A percentile compares a stretch with the other conserved stretches of the same genome.
phyloP scores from a whole-genome alignment of 139 green algal species.

The Chlorella sp. region DNA sequence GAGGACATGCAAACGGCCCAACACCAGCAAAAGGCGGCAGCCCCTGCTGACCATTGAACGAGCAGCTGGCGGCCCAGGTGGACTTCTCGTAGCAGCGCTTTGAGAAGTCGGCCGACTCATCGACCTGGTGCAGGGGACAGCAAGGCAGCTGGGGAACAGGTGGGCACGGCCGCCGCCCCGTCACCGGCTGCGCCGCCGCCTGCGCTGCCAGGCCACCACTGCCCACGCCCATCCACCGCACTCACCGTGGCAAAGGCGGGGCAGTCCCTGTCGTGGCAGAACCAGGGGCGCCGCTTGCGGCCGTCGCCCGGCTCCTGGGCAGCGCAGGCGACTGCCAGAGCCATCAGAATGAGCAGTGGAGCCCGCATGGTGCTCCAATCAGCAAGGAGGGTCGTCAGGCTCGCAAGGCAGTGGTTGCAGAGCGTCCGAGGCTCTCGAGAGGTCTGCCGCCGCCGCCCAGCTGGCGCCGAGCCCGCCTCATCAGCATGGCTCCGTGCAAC shows the following conservation, averaged over 20 bases:
- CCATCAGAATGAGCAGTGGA: neutral
- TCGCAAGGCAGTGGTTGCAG: too few species aligned
- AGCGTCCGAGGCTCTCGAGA: too few species aligned
- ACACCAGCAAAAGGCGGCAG: neutral
- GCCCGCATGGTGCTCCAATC: neutral
- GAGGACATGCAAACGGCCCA: too few species aligned
- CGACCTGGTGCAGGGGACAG: slow-evolving; percentile 10
- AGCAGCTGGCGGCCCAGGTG: slow-evolving; percentile 27
- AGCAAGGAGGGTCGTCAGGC: neutral
- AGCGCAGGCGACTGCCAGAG: neutral
- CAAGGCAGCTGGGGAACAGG: neutral
- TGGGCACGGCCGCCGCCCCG: neutral
- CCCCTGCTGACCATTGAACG: neutral
- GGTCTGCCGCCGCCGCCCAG: too few species aligned
- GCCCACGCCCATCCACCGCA: neutral
- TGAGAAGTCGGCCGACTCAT: neutral
- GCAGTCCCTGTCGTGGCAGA: slow-evolving; percentile 17
- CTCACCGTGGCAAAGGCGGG: slow-evolving; percentile 4
- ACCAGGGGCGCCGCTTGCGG: neutral
- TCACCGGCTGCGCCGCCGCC: neutral
- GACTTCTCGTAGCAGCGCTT: slow-evolving; percentile 19
- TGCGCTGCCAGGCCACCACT: too few species aligned
- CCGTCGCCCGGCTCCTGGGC: neutral
- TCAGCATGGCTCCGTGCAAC: too few species aligned
- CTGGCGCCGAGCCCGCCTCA: too few species aligned